Evolutionary conservation across 352 stramenopile genomes (phyloP).

Genomic region (Globisporangium cystogenes): DNA sequence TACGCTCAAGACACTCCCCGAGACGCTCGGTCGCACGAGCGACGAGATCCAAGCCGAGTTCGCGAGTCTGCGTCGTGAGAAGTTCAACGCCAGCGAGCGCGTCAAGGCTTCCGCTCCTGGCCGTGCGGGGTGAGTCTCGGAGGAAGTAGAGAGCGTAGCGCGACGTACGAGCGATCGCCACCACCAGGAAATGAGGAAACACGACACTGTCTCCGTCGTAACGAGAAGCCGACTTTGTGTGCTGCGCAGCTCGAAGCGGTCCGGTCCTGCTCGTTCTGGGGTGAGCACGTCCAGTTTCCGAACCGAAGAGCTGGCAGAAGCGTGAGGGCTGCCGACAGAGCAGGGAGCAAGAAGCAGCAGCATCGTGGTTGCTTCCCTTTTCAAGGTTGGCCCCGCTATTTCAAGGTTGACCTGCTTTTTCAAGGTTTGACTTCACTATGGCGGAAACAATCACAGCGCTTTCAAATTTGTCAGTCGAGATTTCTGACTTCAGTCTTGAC

Average conservation of each 20-base stretch:
- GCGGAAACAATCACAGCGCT: no score
- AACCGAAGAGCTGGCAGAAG: background rate
- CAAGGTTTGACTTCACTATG: no score
- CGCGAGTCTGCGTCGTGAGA: constrained; percentile 8
- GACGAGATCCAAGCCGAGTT: constrained; percentile 58
- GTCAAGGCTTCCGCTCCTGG: background rate
- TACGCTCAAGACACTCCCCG: constrained; percentile 38
- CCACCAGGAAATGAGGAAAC: no score
- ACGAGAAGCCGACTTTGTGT: no score
- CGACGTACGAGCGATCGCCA: no score
- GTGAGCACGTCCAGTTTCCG: background rate
- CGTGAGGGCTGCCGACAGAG: background rate
- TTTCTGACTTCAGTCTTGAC: background rate
- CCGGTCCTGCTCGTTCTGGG: background rate
- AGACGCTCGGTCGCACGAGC: constrained; percentile 52
- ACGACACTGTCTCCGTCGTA: no score
- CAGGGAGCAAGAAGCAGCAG: no score
- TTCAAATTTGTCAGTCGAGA: no score
- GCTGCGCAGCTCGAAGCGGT: background rate
- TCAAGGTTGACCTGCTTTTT: no score
- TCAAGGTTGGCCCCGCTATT: no score
- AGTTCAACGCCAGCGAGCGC: background rate
- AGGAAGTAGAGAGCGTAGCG: background rate
- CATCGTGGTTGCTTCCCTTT: no score
- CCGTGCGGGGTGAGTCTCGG: background rate